Conservation (phyloP, 1,139 yeast species). For the Eremothecium sinecaudum region DNA sequence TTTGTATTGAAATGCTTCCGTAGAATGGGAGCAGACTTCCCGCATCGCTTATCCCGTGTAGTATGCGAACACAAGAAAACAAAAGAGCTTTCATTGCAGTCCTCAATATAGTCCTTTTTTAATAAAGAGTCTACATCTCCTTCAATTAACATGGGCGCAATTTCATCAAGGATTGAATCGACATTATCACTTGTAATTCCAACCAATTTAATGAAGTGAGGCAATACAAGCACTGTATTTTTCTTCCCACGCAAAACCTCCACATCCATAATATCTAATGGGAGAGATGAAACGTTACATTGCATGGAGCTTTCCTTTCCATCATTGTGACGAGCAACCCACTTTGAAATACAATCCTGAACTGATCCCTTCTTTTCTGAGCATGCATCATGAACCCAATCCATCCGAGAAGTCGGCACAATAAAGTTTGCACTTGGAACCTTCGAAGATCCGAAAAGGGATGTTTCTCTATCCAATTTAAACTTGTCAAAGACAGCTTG, state of each 20-base stretch:
- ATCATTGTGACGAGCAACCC: slow-evolving; percentile 35
- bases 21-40: slow-evolving; percentile 89
- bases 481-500: slow-evolving; percentile 29
- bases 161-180: slow-evolving; percentile 36
- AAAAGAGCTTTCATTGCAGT: slow-evolving; percentile 43
- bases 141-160: slow-evolving; percentile 39
- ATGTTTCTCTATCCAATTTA: slow-evolving; percentile 42
- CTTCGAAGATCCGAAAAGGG: slow-evolving; percentile 63
- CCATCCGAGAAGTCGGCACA: slow-evolving; percentile 73
- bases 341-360: slow-evolving; percentile 40
- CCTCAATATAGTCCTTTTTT: slow-evolving; percentile 25
- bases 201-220: slow-evolving; percentile 67
- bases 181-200: slow-evolving; percentile 42
- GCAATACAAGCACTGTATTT: slow-evolving; percentile 59
- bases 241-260: slow-evolving; percentile 36
- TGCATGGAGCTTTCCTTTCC: slow-evolving; percentile 33
- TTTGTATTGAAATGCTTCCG: slow-evolving; percentile 68
- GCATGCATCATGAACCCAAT: slow-evolving; percentile 74
- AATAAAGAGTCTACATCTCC: slow-evolving; percentile 15
- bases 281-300: slow-evolving; percentile 45
- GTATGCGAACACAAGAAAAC: slow-evolving; percentile 79
- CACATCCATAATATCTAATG: slow-evolving; percentile 36
- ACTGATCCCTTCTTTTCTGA: slow-evolving; percentile 45
- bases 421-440: slow-evolving; percentile 63
- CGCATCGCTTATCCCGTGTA: slow-evolving; percentile 89